Evolutionary conservation across 2,329 filamentous ascomycete genomes (phyloP).

Genomic region (Colletotrichum chrysophilum): DNA sequence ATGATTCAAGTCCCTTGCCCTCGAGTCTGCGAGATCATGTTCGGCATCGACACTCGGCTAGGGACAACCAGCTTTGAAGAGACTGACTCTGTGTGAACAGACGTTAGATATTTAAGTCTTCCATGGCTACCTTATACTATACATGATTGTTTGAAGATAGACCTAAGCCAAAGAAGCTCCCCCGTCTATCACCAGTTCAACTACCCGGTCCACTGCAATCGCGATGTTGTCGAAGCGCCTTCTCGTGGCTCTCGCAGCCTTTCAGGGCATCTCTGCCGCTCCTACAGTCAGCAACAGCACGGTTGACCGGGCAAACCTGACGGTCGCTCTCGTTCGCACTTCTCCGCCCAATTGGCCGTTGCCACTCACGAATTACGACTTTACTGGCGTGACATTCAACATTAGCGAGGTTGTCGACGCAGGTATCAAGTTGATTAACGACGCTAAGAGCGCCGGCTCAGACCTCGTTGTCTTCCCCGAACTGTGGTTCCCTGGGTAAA

Average conservation of each 20-base stretch:
- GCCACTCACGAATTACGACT: background rate
- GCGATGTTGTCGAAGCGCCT: background rate
- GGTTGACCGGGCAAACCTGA: background rate
- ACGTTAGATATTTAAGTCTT: background rate
- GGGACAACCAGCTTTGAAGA: background rate
- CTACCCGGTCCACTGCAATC: background rate
- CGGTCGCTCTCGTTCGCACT: background rate
- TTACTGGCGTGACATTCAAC: background rate
- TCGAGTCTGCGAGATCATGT: background rate
- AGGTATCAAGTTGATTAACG: background rate
- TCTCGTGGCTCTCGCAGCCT: background rate
- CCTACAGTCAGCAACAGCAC: background rate
- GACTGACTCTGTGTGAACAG: background rate
- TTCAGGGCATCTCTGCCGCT: background rate
- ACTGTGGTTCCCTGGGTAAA: constrained; percentile 1
- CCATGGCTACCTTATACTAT: background rate
- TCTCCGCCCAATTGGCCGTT: constrained; percentile 8
- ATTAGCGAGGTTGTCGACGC: background rate
- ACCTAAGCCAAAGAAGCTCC: background rate
- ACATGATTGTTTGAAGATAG: background rate
- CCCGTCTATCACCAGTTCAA: background rate
- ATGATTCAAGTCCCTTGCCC: background rate
- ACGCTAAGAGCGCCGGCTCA: background rate
- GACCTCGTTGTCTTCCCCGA: background rate
- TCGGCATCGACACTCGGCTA: background rate